Percentiles rank a stretch among this genome's conserved stretches.
These are phyloP conservation scores for Davidsoniella virescens DNA, from an alignment of 2,329 filamentous ascomycete genomes.

Conservation along the genomic window DNA sequence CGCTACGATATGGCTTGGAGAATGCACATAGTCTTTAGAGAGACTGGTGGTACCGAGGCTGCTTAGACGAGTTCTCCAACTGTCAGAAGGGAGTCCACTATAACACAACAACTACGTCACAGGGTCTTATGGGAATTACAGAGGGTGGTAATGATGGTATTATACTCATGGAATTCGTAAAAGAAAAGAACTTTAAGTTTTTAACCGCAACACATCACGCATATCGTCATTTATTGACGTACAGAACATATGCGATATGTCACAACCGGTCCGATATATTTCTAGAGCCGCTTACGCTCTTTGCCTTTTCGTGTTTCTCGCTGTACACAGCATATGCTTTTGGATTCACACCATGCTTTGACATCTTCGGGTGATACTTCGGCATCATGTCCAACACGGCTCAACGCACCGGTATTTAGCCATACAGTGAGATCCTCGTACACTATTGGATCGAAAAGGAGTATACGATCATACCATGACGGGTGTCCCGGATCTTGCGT, in stretches of 20 bases:
- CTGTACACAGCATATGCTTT: conserved; percentile 73
- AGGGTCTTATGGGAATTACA: too few species aligned
- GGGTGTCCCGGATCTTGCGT: conserved; percentile 33
- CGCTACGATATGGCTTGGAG: too few species aligned
- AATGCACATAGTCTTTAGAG: too few species aligned
- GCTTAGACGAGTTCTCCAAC: too few species aligned
- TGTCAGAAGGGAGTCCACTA: too few species aligned
- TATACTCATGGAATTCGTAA: too few species aligned
- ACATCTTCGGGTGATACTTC: conserved; percentile 50
- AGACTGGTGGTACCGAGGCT: too few species aligned
- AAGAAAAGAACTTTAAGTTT: too few species aligned
- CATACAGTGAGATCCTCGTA: conserved; percentile 72
- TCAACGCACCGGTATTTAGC: conserved; percentile 59
- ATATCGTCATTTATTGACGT: too few species aligned
- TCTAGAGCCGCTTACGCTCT: conserved; percentile 33
- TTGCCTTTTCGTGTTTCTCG: conserved; percentile 37
- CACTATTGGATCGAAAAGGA: conserved; percentile 82
- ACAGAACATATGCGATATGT: background rate
- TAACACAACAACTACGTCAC: too few species aligned
- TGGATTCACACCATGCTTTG: conserved; percentile 79
- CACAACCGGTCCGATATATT: background rate
- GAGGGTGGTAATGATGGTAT: too few species aligned
- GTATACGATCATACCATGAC: conserved; percentile 82
- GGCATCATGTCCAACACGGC: conserved; percentile 44
- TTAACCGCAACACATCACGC: too few species aligned